A percentile compares a stretch with the other conserved stretches of the same genome.
phyloP scores from a whole-genome alignment of 2,329 filamentous ascomycete species.

The Diaporthe citriasiana region DNA sequence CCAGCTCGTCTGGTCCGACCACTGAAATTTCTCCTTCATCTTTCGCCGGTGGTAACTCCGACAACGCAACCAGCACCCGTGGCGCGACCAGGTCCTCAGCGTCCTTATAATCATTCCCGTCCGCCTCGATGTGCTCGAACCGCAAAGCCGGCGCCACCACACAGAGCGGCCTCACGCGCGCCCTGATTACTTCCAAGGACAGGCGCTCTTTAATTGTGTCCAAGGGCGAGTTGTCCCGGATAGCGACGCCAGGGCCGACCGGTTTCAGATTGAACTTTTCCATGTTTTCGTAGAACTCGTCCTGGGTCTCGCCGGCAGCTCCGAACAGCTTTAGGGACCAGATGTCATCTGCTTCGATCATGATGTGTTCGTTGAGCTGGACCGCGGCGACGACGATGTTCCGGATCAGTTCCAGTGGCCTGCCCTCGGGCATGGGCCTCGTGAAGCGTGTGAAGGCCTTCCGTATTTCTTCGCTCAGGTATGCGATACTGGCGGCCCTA shows the following conservation, averaged over 20 bases:
- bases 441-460: neutral
- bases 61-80: neutral
- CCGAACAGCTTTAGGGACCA: neutral
- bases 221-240: neutral
- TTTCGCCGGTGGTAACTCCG: neutral
- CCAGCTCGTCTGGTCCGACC: neutral
- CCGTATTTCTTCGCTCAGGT: neutral
- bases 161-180: neutral
- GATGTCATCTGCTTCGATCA: constrained; percentile 5
- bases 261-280: neutral
- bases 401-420: neutral
- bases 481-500: neutral
- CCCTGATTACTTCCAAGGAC: neutral
- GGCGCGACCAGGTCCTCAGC: neutral
- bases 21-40: neutral
- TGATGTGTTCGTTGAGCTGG: constrained; percentile 1
- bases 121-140: neutral
- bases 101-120: neutral
- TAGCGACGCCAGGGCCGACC: neutral
- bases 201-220: neutral
- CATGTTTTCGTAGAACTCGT: neutral
- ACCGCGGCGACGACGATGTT: neutral
- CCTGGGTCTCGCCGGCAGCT: neutral
- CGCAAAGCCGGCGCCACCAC: neutral
- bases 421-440: neutral